Conservation (phyloP, 345 rosid genomes). For the Heritiera littoralis region DNA sequence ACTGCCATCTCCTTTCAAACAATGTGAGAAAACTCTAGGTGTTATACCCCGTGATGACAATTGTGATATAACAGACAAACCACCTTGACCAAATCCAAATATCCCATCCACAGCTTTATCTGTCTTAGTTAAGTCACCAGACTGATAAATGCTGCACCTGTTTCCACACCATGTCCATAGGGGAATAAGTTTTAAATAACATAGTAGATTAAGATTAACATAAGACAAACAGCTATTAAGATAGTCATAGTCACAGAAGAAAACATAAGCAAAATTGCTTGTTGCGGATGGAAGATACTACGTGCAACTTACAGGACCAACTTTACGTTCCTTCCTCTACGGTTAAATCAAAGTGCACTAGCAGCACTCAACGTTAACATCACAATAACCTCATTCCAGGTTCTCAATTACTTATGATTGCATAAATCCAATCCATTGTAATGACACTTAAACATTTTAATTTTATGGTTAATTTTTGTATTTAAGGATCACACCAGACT, state of each 20-base stretch:
- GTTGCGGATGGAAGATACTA: not conserved
- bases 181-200: constrained; percentile 19
- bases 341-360: not conserved
- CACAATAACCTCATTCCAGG: not conserved
- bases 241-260: not conserved
- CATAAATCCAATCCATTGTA: not conserved
- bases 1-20: constrained; percentile 83
- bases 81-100: constrained; percentile 93
- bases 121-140: constrained; percentile 81
- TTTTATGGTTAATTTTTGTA: not conserved
- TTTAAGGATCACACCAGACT: not conserved
- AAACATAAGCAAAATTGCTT: constrained; percentile 8
- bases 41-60: constrained; percentile 77
- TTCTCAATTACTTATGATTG: constrained; percentile 1
- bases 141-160: constrained; percentile 90
- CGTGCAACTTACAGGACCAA: not conserved
- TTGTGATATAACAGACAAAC: constrained; percentile 81
- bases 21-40: constrained; percentile 90
- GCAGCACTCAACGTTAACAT: constrained; percentile 3
- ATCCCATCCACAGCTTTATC: constrained; percentile 98
- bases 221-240: not conserved
- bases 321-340: not conserved
- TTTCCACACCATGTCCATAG: constrained; percentile 28
- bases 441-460: not conserved
- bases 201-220: constrained; percentile 3